phyloP scores from a whole-genome alignment of 1,284 basidiomycete genomes.

The Bjerkandera adusta region DNA sequence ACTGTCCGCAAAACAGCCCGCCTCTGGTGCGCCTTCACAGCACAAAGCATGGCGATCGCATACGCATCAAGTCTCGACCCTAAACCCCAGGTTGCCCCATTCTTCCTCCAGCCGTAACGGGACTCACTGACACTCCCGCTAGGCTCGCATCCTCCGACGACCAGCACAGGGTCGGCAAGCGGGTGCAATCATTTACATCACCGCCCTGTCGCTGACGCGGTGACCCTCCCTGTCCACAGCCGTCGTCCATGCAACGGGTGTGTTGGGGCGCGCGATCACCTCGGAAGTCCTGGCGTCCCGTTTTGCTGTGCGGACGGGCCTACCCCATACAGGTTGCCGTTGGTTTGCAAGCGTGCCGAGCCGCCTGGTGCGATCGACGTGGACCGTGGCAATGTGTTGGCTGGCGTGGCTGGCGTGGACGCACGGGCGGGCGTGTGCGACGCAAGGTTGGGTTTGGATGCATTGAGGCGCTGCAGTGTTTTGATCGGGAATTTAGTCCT shows the following conservation, averaged over 20 bases:
- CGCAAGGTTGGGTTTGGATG: conserved; percentile 40
- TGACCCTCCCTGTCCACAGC: conserved; percentile 2
- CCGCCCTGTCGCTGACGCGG: conserved; percentile 40
- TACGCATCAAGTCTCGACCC: conserved; percentile 52
- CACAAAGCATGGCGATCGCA: conserved; percentile 76
- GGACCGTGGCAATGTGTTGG: conserved; percentile 14
- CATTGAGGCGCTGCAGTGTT: conserved; percentile 78
- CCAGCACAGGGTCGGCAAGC: conserved; percentile 26
- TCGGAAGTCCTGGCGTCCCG: background rate
- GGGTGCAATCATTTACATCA: conserved; percentile 48
- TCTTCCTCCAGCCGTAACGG: background rate
- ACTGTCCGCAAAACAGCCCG: conserved; percentile 40
- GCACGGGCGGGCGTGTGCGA: conserved; percentile 9
- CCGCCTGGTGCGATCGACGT: conserved; percentile 12
- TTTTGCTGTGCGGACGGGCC: too few species aligned
- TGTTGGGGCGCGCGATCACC: background rate
- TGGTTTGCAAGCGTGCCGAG: background rate
- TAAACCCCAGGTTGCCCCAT: conserved; percentile 50
- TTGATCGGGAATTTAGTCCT: conserved; percentile 95
- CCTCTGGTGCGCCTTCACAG: conserved; percentile 79
- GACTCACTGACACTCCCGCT: background rate
- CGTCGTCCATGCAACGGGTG: too few species aligned
- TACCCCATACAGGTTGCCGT: background rate
- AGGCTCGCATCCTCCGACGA: conserved; percentile 50
- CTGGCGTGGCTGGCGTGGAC: conserved; percentile 10